Base-by-base conservation (phyloP, 345 rosid genomes). In the Sonneratia caseolaris region DNA sequence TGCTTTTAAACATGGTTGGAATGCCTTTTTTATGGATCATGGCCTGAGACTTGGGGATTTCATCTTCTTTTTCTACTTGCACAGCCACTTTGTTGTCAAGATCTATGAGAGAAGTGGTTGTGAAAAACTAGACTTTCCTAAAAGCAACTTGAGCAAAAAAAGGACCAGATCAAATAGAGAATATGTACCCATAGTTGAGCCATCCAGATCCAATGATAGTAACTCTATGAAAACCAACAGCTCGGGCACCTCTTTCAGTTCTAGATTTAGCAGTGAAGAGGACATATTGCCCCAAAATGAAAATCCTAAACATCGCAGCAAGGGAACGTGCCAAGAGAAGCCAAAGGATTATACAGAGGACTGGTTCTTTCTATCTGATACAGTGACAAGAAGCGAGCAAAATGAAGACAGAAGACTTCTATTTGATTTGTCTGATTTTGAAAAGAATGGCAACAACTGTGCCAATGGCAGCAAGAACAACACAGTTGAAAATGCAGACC, bases 1-100 rank as follows among this genome's bases (percentile, higher is more conserved):
- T 53, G 84, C 76, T 55, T 78, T 82, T 57, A 68, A 56, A 48
- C 69, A 68, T 73, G 82, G 85, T 68, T 80, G 88, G 87, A 74
- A 72, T 73, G 47, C 48, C 27, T 84, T 82, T 68, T 78, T 78
- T 32, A 4, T 37, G 1, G 78, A 71, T 62, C 84, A 84, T 43
- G 74, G 72, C n/a, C 66, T 84, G 71, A 65, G 73, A 66, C 32
- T 74, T 53, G 87, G 87, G 35, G 80, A 84, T 72, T 61, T 84
- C 56, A 14, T 84, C 64, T 40, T 75, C 15, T 84, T 84, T 64
- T 7, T 68, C 56, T 84, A 71, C 72, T 11, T 62, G 27, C 81
- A 79, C 71, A 72, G 80, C 21, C 78, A 75, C 72, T 78, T 84
- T 75, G 43, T 49, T 64, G 84, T 85, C 6, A 74, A 77, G 64